A percentile compares a stretch with the other conserved stretches of the same genome.
These are phyloP conservation scores for Vicia sativa DNA, from an alignment of 306 rosid genomes.

Conservation along the genomic window DNA sequence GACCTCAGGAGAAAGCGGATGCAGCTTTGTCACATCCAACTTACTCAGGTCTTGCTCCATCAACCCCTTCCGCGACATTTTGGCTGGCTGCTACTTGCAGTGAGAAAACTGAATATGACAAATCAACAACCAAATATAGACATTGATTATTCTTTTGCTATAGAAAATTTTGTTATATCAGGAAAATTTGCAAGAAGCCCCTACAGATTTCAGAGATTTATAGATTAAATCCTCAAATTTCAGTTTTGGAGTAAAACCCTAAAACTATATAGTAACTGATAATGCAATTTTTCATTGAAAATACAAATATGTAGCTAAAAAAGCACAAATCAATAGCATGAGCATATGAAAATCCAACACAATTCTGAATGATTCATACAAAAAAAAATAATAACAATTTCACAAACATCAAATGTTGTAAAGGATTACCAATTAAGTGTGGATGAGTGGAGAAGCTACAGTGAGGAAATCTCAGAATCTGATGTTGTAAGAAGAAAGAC, in stretches of 20 bases:
- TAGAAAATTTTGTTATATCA: not conserved
- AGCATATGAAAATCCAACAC: not conserved
- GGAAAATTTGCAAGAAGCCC: not conserved
- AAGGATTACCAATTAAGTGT: conserved; percentile 1
- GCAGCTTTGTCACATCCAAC: conserved; percentile 83
- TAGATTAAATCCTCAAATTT: conserved; percentile 1
- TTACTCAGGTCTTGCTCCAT: conserved; percentile 93
- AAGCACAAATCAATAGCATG: not conserved
- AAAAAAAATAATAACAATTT: not conserved
- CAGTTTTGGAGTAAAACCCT: conserved; percentile 2
- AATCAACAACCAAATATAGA: not conserved
- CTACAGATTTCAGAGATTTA: not conserved
- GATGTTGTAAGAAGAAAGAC: not conserved
- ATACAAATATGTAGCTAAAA: not conserved
- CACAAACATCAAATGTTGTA: not conserved
- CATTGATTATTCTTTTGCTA: not conserved
- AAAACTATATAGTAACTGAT: not conserved
- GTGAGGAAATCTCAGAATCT: not conserved
- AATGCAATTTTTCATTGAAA: not conserved
- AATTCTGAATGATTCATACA: not conserved
- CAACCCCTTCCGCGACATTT: conserved; percentile 87
- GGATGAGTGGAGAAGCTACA: conserved; percentile 5
- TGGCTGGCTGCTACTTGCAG: no score
- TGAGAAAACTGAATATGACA: no score
- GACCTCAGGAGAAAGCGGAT: conserved; percentile 95